A percentile compares a stretch with the other conserved stretches of the same genome.
Evolutionary conservation across 2,329 filamentous ascomycete species (phyloP).

Genomic region (Cladophialophora immunda): DNA sequence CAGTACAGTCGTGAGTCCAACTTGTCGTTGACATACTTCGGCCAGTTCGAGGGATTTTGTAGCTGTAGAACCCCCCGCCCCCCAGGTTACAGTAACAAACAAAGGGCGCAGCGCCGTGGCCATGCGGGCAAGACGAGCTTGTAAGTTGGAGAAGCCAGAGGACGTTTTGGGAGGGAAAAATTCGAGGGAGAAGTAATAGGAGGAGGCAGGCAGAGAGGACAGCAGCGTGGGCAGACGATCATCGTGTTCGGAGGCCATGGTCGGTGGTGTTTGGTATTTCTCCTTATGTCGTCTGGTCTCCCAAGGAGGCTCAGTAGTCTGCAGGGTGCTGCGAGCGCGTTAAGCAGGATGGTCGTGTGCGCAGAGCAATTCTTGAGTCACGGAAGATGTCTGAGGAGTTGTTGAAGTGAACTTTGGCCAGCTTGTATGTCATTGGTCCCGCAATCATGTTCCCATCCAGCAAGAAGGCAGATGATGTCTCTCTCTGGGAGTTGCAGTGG

Average conservation of each 20-base stretch:
- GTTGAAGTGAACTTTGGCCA: background rate
- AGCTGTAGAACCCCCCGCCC: conserved; percentile 90
- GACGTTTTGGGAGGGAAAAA: conserved; percentile 99
- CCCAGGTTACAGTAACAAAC: conserved; percentile 98
- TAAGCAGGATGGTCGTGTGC: background rate
- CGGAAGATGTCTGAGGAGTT: background rate
- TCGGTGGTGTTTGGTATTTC: background rate
- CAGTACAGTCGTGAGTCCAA: conserved; percentile 91
- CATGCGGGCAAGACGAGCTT: conserved; percentile 94
- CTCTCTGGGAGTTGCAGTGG: background rate
- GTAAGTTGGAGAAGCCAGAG: conserved; percentile 94
- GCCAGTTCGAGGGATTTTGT: conserved; percentile 92
- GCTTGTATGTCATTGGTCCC: background rate
- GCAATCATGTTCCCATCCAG: background rate
- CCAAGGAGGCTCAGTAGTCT: background rate
- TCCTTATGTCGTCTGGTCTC: background rate
- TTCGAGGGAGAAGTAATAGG: conserved; percentile 93
- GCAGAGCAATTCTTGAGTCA: background rate
- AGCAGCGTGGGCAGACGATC: conserved; percentile 40
- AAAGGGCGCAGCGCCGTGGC: conserved; percentile 86
- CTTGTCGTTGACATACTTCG: conserved; percentile 90
- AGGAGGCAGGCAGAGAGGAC: conserved; percentile 74
- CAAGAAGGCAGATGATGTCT: background rate
- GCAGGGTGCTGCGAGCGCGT: background rate
- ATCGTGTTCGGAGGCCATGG: conserved; percentile 36